phyloP scores from a whole-genome alignment of 306 rosid genomes.

The Gynostemma pentaphyllum region DNA sequence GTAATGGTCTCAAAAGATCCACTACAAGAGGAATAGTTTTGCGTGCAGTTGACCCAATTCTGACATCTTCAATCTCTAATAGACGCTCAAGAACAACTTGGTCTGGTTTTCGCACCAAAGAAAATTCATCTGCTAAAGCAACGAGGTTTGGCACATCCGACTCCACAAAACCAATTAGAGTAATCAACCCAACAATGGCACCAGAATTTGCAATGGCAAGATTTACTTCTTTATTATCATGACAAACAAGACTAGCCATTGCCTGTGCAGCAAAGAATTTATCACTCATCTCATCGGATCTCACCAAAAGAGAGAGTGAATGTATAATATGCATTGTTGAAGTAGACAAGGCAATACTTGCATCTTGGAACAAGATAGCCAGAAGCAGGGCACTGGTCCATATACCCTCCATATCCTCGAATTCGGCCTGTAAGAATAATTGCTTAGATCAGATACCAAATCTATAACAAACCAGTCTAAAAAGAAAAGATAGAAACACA shows the following conservation, averaged over 20 bases:
- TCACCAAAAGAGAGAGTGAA: slow-evolving; percentile 61
- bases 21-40: slow-evolving; percentile 89
- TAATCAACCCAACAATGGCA: slow-evolving; percentile 74
- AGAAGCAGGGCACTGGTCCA: slow-evolving; percentile 83
- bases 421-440: slow-evolving; percentile 56
- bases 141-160: slow-evolving; percentile 61
- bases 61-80: slow-evolving; percentile 76
- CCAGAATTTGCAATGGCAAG: slow-evolving; percentile 93
- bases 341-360: slow-evolving; percentile 40
- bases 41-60: slow-evolving; percentile 71
- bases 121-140: slow-evolving; percentile 75
- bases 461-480: neutral
- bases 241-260: slow-evolving; percentile 81
- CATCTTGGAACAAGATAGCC: slow-evolving; percentile 81
- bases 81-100: slow-evolving; percentile 80
- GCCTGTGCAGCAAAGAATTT: slow-evolving; percentile 93
- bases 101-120: slow-evolving; percentile 63
- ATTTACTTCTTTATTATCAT: slow-evolving; percentile 60
- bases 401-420: slow-evolving; percentile 76
- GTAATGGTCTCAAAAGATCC: slow-evolving; percentile 90
- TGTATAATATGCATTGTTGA: slow-evolving; percentile 65
- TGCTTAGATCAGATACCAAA: slow-evolving; percentile 28
- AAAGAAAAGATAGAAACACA: neutral
- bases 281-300: slow-evolving; percentile 76
- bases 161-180: slow-evolving; percentile 61